These are phyloP conservation scores for Heritiera littoralis DNA, from an alignment of 345 rosid species.

Conservation along the genomic window DNA sequence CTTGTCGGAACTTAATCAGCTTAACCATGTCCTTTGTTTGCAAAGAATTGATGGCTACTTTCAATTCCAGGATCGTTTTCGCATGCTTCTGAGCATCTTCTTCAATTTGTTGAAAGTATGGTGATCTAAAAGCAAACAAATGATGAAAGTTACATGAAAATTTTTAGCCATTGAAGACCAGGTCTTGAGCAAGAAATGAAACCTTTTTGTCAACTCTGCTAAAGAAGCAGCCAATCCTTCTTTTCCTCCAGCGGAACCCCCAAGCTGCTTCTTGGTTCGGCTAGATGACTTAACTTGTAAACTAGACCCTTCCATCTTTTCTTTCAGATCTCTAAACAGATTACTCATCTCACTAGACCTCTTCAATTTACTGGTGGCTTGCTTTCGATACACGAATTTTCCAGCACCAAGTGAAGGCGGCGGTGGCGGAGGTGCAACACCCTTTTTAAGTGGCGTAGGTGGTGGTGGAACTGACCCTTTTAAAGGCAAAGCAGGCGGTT, in stretches of 20 bases:
- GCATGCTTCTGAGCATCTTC: slow-evolving; percentile 56
- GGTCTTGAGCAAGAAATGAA: background rate
- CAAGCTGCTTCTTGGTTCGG: slow-evolving; percentile 36
- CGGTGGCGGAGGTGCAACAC: slow-evolving; percentile 65
- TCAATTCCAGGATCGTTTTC: slow-evolving; percentile 42
- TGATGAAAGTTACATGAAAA: background rate
- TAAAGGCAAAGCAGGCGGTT: slow-evolving; percentile 17
- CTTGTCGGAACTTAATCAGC: slow-evolving; percentile 48
- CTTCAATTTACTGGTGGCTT: slow-evolving; percentile 67
- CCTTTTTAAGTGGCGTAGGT: slow-evolving; percentile 36
- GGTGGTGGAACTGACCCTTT: slow-evolving; percentile 45
- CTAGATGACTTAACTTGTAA: slow-evolving; percentile 31
- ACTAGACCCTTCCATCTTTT: slow-evolving; percentile 75
- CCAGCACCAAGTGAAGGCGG: slow-evolving; percentile 64
- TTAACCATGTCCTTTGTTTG: slow-evolving; percentile 56
- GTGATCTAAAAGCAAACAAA: slow-evolving; percentile 40
- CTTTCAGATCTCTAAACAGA: slow-evolving; percentile 68
- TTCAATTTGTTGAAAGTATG: slow-evolving; percentile 72
- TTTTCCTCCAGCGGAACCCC: slow-evolving; percentile 49
- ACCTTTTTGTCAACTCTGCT: slow-evolving; percentile 90
- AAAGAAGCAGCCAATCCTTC: slow-evolving; percentile 97
- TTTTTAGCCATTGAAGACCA: background rate
- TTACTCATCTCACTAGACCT: slow-evolving; percentile 74
- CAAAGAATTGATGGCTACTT: slow-evolving; percentile 41
- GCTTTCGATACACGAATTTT: slow-evolving; percentile 57